These are phyloP conservation scores for Ophioceras dolichostomum DNA, from an alignment of 2,329 filamentous ascomycete species.

Conservation along the genomic window DNA sequence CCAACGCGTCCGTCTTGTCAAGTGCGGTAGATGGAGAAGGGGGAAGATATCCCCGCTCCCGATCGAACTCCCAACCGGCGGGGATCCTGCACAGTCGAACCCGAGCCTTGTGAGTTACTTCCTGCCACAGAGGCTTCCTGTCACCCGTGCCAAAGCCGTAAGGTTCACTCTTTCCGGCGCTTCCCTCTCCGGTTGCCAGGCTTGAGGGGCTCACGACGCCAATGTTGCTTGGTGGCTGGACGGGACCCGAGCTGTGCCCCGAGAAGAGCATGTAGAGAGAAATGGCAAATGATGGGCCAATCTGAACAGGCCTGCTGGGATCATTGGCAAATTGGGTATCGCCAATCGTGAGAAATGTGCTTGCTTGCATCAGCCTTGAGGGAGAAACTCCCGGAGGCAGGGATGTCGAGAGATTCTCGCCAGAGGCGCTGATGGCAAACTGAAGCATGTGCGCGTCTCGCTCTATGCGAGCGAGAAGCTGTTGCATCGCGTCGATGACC, in stretches of 20 bases:
- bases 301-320: slow-evolving; percentile 55
- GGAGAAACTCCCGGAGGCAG: slow-evolving; percentile 78
- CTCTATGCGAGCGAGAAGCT: slow-evolving; percentile 67
- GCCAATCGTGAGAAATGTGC: slow-evolving; percentile 76
- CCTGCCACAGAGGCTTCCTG: slow-evolving; percentile 75
- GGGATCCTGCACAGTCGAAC: slow-evolving; percentile 68
- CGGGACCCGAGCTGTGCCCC: slow-evolving; percentile 41
- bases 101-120: slow-evolving; percentile 86
- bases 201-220: not conserved
- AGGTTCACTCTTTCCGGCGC: slow-evolving; percentile 27
- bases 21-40: too few relatives aligned
- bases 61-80: slow-evolving; percentile 34
- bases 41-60: slow-evolving; percentile 17
- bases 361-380: slow-evolving; percentile 82
- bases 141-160: slow-evolving; percentile 39
- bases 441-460: slow-evolving; percentile 86
- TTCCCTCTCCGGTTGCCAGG: not conserved
- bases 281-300: slow-evolving; percentile 75
- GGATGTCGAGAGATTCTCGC: slow-evolving; percentile 70
- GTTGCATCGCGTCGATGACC: slow-evolving; percentile 66
- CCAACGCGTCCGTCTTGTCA: too few relatives aligned
- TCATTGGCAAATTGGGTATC: slow-evolving; percentile 69
- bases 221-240: too few relatives aligned
- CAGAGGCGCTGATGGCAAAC: slow-evolving; percentile 86
- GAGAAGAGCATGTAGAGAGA: slow-evolving; percentile 94